Percentiles rank a stretch among this genome's conserved stretches.
Evolutionary conservation across 2,329 filamentous ascomycete species (phyloP).

Genomic region (Beauveria sp.): DNA sequence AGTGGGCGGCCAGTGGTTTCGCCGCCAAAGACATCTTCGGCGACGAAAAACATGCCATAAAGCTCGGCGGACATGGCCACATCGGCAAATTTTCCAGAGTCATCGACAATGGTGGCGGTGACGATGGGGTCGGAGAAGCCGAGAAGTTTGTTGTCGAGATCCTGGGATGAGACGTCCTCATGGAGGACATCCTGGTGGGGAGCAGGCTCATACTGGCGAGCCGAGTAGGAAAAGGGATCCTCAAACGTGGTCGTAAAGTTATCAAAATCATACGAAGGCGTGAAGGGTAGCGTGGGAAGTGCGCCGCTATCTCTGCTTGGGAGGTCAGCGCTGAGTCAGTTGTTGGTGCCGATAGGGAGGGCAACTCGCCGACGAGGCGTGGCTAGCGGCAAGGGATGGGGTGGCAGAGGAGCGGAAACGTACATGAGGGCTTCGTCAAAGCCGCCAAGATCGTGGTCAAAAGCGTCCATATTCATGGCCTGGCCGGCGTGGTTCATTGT

Average conservation of each 20-base stretch:
- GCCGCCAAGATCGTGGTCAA: conserved; percentile 45
- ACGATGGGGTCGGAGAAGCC: conserved; percentile 60
- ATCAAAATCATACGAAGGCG: conserved; percentile 53
- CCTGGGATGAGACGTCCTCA: conserved; percentile 44
- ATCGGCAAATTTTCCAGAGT: conserved; percentile 54
- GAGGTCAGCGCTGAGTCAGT: neutral
- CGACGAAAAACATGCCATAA: conserved; percentile 84
- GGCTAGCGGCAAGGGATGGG: conserved; percentile 4
- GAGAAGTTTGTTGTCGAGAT: conserved; percentile 64
- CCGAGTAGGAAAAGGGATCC: conserved; percentile 55
- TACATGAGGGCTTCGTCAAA: conserved; percentile 48
- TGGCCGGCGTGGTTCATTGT: conserved; percentile 34
- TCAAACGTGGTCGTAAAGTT: conserved; percentile 55
- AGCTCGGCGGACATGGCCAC: conserved; percentile 65
- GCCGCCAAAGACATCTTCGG: conserved; percentile 68
- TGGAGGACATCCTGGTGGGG: conserved; percentile 35
- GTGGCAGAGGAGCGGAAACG: conserved; percentile 19
- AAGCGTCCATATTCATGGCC: conserved; percentile 39
- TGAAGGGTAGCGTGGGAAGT: conserved; percentile 41
- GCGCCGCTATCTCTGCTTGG: conserved; percentile 24
- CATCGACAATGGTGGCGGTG: conserved; percentile 57
- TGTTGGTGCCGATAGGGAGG: neutral
- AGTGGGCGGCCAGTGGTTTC: conserved; percentile 50
- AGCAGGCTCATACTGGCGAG: conserved; percentile 38
- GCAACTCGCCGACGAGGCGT: neutral